Conservation (phyloP, 106 monocot species). For the Dendrobium officinale region DNA sequence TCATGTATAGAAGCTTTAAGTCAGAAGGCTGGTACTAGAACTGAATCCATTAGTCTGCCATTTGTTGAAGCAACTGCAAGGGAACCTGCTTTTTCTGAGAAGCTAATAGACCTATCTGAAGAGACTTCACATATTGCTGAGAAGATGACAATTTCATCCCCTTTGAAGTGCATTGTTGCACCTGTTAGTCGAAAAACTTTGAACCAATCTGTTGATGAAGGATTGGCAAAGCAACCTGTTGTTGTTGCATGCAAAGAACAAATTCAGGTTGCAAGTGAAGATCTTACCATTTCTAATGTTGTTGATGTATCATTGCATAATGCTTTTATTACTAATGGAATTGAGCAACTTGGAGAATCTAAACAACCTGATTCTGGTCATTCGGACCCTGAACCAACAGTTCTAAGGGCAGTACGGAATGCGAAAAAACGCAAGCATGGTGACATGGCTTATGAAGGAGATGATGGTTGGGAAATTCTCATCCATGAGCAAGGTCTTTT, state of each 20-base stretch:
- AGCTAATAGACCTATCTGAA: constrained; percentile 2
- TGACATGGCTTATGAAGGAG: constrained; percentile 97
- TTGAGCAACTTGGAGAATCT: constrained; percentile 10
- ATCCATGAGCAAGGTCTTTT: constrained; percentile 50
- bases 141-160: constrained; percentile 4
- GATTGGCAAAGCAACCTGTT: constrained; percentile 2
- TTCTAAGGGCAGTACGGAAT: constrained; percentile 26
- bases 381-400: constrained; percentile 27
- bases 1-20: constrained; percentile 7
- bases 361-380: constrained; percentile 10
- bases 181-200: neutral
- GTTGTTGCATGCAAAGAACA: constrained; percentile 17
- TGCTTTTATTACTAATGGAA: constrained; percentile 5
- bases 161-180: neutral
- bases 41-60: constrained; percentile 9
- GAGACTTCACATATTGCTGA: neutral
- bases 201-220: constrained; percentile 7
- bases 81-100: constrained; percentile 8
- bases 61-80: constrained; percentile 19
- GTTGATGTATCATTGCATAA: constrained; percentile 3
- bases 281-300: constrained; percentile 7
- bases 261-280: constrained; percentile 5
- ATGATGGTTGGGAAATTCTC: constrained; percentile 78
- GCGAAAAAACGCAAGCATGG: constrained; percentile 48
- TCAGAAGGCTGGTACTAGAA: constrained; percentile 4